A percentile compares a stretch with the other conserved stretches of the same genome.
phyloP scores from a whole-genome alignment of 176 grass and related monocot species.

The Lolium multiflorum region DNA sequence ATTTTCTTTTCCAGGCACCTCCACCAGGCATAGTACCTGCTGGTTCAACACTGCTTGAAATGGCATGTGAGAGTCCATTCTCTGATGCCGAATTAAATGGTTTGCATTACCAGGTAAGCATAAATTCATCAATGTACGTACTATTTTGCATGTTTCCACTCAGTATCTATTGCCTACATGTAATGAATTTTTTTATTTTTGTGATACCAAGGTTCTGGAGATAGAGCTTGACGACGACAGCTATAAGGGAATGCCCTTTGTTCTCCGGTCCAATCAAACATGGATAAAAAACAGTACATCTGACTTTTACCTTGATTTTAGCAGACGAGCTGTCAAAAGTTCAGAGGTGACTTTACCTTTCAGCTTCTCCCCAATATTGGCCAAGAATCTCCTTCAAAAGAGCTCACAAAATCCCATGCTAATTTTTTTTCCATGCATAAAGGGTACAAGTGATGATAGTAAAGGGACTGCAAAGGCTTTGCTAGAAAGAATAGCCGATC shows the following conservation, averaged over 20 bases:
- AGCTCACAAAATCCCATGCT: not conserved
- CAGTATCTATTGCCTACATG: not conserved
- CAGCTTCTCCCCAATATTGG: not conserved
- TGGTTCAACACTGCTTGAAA: constrained; percentile 74
- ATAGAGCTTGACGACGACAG: constrained; percentile 70
- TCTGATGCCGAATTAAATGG: constrained; percentile 50
- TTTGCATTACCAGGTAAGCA: constrained; percentile 73
- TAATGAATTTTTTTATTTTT: constrained; percentile 4
- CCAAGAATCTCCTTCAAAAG: not conserved
- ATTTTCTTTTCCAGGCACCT: constrained; percentile 65
- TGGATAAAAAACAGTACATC: constrained; percentile 88
- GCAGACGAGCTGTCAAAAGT: constrained; percentile 42
- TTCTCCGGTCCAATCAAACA: constrained; percentile 66
- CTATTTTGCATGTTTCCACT: not conserved
- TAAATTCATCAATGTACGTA: not conserved
- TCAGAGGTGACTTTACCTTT: constrained; percentile 53
- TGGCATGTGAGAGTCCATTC: constrained; percentile 80
- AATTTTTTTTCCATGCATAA: not conserved
- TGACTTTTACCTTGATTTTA: constrained; percentile 82
- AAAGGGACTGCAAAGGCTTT: constrained; percentile 79
- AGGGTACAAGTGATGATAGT: constrained; percentile 70
- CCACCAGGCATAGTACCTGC: constrained; percentile 61
- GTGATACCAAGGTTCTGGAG: constrained; percentile 62
- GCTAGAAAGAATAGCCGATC: constrained; percentile 80
- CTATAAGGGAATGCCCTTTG: constrained; percentile 87